A percentile compares a stretch with the other conserved stretches of the same genome.
These are phyloP conservation scores for Thraustotheca clavata DNA, from an alignment of 352 stramenopile genomes.

Conservation along the genomic window DNA sequence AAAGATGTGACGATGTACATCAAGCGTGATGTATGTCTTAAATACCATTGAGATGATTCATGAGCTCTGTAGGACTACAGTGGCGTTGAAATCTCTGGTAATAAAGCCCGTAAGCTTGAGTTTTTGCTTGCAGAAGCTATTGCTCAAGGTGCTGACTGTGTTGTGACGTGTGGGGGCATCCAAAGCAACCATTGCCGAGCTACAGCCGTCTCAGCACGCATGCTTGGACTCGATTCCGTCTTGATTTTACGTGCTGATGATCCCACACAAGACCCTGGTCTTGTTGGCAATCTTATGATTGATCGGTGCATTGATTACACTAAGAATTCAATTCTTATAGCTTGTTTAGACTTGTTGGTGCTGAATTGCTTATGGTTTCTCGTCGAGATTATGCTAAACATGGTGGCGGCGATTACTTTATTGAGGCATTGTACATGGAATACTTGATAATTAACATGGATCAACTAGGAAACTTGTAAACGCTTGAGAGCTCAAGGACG, in stretches of 20 bases:
- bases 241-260: constrained; percentile 83
- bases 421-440: constrained; percentile 30
- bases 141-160: constrained; percentile 68
- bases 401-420: constrained; percentile 66
- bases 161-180: constrained; percentile 89
- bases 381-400: constrained; percentile 70
- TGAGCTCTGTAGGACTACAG: constrained; percentile 53
- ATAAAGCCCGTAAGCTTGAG: constrained; percentile 95
- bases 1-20: constrained; percentile 68
- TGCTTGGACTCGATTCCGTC: constrained; percentile 88
- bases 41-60: not conserved
- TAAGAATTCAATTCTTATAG: constrained; percentile 6
- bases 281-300: constrained; percentile 72
- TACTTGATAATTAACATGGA: not conserved
- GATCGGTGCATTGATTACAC: constrained; percentile 29
- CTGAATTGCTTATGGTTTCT: constrained; percentile 72
- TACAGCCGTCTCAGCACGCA: constrained; percentile 72
- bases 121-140: constrained; percentile 89
- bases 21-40: constrained; percentile 72
- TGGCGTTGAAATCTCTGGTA: constrained; percentile 88
- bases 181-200: constrained; percentile 93
- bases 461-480: constrained; percentile 46
- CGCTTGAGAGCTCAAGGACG: constrained; percentile 41
- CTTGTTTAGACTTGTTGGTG: constrained; percentile 46
- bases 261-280: constrained; percentile 50